A percentile compares a stretch with the other conserved stretches of the same genome.
phyloP scores from a whole-genome alignment of 2,329 filamentous ascomycete species.

The Chrysoporthe cubensis region DNA sequence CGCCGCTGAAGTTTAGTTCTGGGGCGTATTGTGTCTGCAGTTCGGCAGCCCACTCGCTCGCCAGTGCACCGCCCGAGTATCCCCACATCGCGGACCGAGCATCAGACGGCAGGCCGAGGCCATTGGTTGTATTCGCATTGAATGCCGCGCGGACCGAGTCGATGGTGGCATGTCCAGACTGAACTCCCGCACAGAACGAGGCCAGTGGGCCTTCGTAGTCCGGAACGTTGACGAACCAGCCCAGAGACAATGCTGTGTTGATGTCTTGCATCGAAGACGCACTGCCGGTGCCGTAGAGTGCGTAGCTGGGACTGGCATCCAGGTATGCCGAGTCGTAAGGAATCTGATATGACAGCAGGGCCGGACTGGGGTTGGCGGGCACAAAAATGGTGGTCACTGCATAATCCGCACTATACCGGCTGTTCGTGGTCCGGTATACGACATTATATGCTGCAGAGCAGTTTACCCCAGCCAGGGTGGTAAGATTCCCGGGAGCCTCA shows the following conservation, averaged over 20 bases:
- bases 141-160: slow-evolving; percentile 50
- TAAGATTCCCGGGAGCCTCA: slow-evolving; percentile 35
- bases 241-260: slow-evolving; percentile 40
- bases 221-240: slow-evolving; percentile 49
- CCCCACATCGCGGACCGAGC: slow-evolving; percentile 51
- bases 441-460: slow-evolving; percentile 40
- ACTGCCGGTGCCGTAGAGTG: slow-evolving; percentile 33
- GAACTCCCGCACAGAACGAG: slow-evolving; percentile 47
- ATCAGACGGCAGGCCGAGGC: slow-evolving; percentile 31
- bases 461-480: slow-evolving; percentile 27
- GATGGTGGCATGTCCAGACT: slow-evolving; percentile 49
- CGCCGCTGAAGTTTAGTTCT: slow-evolving; percentile 52
- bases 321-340: slow-evolving; percentile 45
- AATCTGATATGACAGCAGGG: slow-evolving; percentile 48
- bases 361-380: slow-evolving; percentile 32
- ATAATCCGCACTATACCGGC: slow-evolving; percentile 40
- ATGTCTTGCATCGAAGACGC: slow-evolving; percentile 34
- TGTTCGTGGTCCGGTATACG: slow-evolving; percentile 44
- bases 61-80: slow-evolving; percentile 59
- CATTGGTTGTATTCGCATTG: slow-evolving; percentile 30
- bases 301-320: slow-evolving; percentile 44
- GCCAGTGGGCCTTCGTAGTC: slow-evolving; percentile 52
- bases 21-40: slow-evolving; percentile 57
- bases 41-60: slow-evolving; percentile 56
- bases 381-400: slow-evolving; percentile 45